Evolutionary conservation across 2,329 filamentous ascomycete genomes (phyloP), one percentile per base, ranked within the genome.

Genomic region (Fusarium verticillioides): DNA sequence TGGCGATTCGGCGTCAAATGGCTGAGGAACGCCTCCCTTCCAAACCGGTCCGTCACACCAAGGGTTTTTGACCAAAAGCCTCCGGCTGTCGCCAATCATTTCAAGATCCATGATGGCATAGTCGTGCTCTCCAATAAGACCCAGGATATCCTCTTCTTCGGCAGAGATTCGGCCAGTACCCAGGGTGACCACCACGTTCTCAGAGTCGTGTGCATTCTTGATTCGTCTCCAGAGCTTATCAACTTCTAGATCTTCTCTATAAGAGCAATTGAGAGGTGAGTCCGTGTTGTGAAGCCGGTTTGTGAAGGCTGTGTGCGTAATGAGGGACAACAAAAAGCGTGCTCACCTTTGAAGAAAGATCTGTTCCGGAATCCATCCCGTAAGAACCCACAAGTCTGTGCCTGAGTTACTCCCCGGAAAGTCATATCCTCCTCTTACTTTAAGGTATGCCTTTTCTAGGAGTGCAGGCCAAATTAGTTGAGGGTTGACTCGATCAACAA

Each of bases 341-440:
- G 73, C 81, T 73, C 82, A 90, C 89, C 88, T 91, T 78, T 97
- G 95, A 4, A 98, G 85, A 77, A 97, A 97, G 3, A 98, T 85
- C 81, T 99, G 96, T 82, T 99, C 95, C 0, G 96, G 96, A 56
- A 99, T 95, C 96, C 96, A 99, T 36, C 96, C 96, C 0, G 93
- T 97, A 61, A 99, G 83, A 3, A 97, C 92, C 90, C 94, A 97
- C 8, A 99, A 84, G 82, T 99, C 96, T 5, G 96, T 98, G 16
- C 94, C 95, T 2, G 96, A 98, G 81, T 98, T 98, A 78, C 96
- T 98, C 12, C 96, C 96, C 0, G 96, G 96, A 74, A 99, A 99
- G 79, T 99, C 95, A 80, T 99, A 99, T 39, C 96, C 96, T 34
- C 96, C 96, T 63, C 96, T 90, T 16, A 98, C 90, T 84, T 98